These are phyloP conservation scores for Selenicereus undatus DNA, from an alignment of 148 eudicot species.

Conservation along the genomic window DNA sequence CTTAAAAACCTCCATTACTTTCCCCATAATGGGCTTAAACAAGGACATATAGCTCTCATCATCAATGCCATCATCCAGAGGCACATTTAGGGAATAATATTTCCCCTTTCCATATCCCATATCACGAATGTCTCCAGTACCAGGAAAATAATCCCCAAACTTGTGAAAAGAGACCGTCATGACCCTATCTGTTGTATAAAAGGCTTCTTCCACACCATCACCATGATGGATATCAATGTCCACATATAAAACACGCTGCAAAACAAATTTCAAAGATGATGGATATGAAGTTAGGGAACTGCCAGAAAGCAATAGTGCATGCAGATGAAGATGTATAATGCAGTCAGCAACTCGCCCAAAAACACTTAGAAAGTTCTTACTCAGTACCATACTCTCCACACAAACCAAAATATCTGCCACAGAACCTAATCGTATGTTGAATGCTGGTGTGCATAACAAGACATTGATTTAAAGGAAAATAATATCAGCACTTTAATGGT, in stretches of 20 bases:
- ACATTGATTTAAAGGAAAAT: neutral
- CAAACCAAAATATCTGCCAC: neutral
- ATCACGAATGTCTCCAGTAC: slow-evolving; percentile 61
- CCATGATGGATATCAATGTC: slow-evolving; percentile 76
- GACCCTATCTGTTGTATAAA: slow-evolving; percentile 71
- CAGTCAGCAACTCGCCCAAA: neutral
- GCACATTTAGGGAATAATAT: slow-evolving; percentile 64
- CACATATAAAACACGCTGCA: slow-evolving; percentile 67
- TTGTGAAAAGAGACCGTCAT: slow-evolving; percentile 75
- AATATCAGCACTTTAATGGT: no score
- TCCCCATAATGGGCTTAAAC: slow-evolving; percentile 73
- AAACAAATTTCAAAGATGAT: slow-evolving; percentile 7
- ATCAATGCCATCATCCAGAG: slow-evolving; percentile 69
- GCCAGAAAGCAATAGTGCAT: neutral
- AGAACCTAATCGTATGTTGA: neutral
- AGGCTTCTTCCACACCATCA: slow-evolving; percentile 71
- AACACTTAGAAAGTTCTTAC: no score
- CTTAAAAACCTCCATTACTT: slow-evolving; percentile 72
- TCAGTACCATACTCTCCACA: neutral
- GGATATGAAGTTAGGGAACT: neutral
- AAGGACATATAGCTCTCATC: slow-evolving; percentile 53
- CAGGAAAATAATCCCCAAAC: slow-evolving; percentile 70
- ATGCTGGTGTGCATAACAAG: neutral
- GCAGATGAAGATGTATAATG: neutral
- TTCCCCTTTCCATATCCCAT: slow-evolving; percentile 53